A percentile compares a stretch with the other conserved stretches of the same genome.
Evolutionary conservation across 2,329 filamentous ascomycete species (phyloP).

Genomic region (Arthroderma sp.): DNA sequence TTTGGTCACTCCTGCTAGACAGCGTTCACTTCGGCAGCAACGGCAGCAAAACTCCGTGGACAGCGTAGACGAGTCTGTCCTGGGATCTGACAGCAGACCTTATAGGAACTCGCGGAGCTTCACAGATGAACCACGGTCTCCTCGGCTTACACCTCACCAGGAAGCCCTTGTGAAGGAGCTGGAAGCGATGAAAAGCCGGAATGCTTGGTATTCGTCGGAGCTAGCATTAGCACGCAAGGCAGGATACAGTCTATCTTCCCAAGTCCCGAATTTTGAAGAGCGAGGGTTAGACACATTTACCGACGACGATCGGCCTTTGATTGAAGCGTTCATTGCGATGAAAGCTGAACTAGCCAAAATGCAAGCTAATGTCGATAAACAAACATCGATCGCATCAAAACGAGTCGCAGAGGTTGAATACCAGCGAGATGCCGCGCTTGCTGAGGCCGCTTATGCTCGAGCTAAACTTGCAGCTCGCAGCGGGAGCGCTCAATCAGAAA

Average conservation of each 20-base stretch:
- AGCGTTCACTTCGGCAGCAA: constrained; percentile 43
- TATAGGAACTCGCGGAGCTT: constrained; percentile 29
- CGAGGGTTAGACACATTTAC: constrained; percentile 65
- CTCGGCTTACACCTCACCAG: constrained; percentile 32
- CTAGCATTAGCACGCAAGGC: constrained; percentile 80
- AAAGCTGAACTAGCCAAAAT: constrained; percentile 78
- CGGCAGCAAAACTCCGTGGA: constrained; percentile 56
- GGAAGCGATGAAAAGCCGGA: constrained; percentile 68
- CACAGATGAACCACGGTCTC: constrained; percentile 32
- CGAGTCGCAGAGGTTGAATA: constrained; percentile 89
- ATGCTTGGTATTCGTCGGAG: constrained; percentile 95
- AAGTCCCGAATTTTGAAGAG: constrained; percentile 52
- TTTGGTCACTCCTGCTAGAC: constrained; percentile 30
- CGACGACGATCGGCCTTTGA: constrained; percentile 80
- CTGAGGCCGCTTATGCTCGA: constrained; percentile 88
- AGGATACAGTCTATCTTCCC: constrained; percentile 54
- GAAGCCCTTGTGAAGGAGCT: constrained; percentile 71
- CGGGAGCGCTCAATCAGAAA: constrained; percentile 42
- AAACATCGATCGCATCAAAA: constrained; percentile 71
- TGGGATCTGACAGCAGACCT: constrained; percentile 28
- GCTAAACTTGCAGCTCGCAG: constrained; percentile 70
- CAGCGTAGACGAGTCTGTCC: constrained; percentile 46
- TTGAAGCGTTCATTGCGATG: constrained; percentile 89
- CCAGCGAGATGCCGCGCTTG: constrained; percentile 86
- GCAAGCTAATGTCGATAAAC: constrained; percentile 76